Evolutionary conservation across 768 basidiomycete species (phyloP), one percentile per base, ranked within the genome.

Genomic region (Russula sp.): DNA sequence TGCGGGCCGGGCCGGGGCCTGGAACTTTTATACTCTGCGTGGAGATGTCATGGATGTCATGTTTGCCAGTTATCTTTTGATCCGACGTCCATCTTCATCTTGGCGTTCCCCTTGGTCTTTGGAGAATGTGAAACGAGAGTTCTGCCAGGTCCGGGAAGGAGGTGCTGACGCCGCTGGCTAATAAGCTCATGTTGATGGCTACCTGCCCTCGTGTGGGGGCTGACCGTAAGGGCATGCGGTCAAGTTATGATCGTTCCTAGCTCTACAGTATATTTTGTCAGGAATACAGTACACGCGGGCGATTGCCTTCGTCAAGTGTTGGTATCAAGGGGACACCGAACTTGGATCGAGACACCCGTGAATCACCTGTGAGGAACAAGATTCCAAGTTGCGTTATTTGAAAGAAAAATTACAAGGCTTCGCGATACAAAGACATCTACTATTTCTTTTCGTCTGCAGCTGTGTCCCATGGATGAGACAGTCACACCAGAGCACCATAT

Each of bases 391-490:
- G 7, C 34, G 22, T 50, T 59, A 27, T 55, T 55, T 1, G 34
- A 44, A 37, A n/a, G 39, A 40, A 51, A 35, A 18, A 52, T 39
- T 64, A 64, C 63, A 50, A 4, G 31, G 47, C 34, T 22, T 59
- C 34, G 48, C 49, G 44, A 32, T 55, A 64, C 58, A 60, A 51
- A 44, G n/a, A 22, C 32, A 37, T 60, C 54, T 60, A 64, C 63
- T n/a, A 39, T 47, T 48, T 55, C 62, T 32, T 55, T 53, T 55
- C 49, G 51, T 58, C 42, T 55, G 47, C 20, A 34, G 22, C 13
- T 34, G 48, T 16, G 6, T 32, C 37, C 22, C 32, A 50, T 8
- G 31, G 39, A 5, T 10, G 39, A 50, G 49, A 50, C 20, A 34
- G 22, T 55, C 11, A 22, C 32, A 22, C 48, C 8, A 18, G 49